phyloP scores from a whole-genome alignment of 192 early-diverging fungal species.

The Backusella parvicylindrica region DNA sequence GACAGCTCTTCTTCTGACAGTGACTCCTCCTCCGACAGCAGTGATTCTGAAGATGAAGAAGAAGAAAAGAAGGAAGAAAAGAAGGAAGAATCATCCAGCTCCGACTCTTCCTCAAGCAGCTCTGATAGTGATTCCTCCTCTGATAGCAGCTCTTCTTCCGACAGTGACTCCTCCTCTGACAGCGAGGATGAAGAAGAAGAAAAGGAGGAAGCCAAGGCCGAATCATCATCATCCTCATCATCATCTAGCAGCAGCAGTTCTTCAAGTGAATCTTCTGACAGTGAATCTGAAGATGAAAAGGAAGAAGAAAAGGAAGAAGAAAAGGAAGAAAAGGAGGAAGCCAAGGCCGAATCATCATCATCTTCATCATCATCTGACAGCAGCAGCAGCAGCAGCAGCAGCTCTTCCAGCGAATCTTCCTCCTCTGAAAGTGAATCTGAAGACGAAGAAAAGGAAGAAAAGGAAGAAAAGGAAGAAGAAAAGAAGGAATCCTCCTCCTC shows the following conservation, averaged over 20 bases:
- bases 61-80: conserved; percentile 16
- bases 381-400: not conserved
- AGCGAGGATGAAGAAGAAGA: not conserved
- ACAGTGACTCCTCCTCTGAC: conserved; percentile 15
- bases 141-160: conserved; percentile 19
- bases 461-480: not conserved
- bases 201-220: not conserved
- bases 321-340: not conserved
- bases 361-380: not conserved
- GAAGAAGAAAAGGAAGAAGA: conserved; percentile 2
- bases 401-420: not conserved
- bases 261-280: conserved; percentile 13
- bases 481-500: not conserved
- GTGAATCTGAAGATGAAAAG: conserved; percentile 1
- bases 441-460: not conserved
- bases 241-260: not conserved
- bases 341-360: not conserved
- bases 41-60: conserved; percentile 24
- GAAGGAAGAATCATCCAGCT: conserved; percentile 32
- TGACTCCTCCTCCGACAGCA: conserved; percentile 18
- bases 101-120: conserved; percentile 9
- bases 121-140: conserved; percentile 9
- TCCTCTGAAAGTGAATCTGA: conserved; percentile 21
- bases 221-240: not conserved
- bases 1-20: conserved; percentile 17